phyloP scores from a whole-genome alignment of 2,329 filamentous ascomycete genomes.

The Calonectria hawksworthii region DNA sequence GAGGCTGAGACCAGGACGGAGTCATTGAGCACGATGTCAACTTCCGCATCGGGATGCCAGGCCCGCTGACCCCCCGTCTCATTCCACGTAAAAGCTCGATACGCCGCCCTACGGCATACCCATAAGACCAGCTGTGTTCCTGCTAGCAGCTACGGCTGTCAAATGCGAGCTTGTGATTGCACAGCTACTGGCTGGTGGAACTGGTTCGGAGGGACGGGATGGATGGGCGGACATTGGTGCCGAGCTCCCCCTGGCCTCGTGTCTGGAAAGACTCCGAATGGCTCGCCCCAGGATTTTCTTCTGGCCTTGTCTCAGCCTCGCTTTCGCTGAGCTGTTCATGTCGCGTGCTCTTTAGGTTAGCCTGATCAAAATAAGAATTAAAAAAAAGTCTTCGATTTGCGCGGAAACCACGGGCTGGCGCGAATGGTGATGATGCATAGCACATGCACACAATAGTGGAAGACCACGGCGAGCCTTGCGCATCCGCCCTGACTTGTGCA shows the following conservation, averaged over 20 bases:
- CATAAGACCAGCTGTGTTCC: background rate
- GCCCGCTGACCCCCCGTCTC: constrained; percentile 12
- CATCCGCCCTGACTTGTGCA: background rate
- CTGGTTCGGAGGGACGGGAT: background rate
- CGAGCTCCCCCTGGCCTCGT: background rate
- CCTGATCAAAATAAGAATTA: no score
- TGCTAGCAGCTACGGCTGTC: background rate
- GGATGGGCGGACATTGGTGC: background rate
- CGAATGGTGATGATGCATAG: no score
- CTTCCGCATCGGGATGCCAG: constrained; percentile 16
- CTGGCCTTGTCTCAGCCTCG: background rate
- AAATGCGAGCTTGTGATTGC: constrained; percentile 17
- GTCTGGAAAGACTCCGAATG: constrained; percentile 21
- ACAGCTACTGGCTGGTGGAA: background rate
- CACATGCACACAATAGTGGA: background rate
- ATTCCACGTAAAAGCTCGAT: background rate
- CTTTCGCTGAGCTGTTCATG: background rate
- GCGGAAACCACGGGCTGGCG: background rate
- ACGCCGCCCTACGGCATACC: background rate
- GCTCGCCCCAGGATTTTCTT: background rate
- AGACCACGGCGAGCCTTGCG: background rate
- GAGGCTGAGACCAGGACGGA: background rate
- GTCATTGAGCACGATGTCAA: constrained; percentile 17
- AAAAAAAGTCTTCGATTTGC: background rate
- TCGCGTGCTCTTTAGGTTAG: background rate